Base-by-base conservation (phyloP, 192 early-diverging fungal species). In the Backusella australiensis region DNA sequence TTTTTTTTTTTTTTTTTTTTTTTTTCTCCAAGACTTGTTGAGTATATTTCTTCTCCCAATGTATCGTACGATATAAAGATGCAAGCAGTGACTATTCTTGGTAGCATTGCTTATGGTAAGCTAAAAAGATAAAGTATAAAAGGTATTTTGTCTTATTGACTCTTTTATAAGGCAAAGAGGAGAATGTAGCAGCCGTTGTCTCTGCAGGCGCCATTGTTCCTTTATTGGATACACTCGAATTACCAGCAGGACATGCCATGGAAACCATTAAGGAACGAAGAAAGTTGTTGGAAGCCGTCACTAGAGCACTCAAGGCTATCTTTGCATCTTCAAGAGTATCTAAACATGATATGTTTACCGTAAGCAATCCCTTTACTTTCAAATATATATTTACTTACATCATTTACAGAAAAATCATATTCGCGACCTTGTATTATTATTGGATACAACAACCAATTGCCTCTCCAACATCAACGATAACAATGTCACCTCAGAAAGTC, bases 61-160 rank as follows among this genome's bases (percentile, higher is more conserved):
- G 75, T 75, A 19, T 78, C 82, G 19, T 72, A 86, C 29, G 74
- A 84, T n/a, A 53, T 90, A 15, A 86, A 88, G 52, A 86, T 91
- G 3, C 89, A 92, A 78, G 87, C 89, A n/a, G 84, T 84, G 19
- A 91, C 89, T 44, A 86, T 92, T 21, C 82, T 93, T 26, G 90
- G 92, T 26, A 91, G 89, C 49, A 88, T 92, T 68, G 90, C 91
- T 42, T 89, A 90, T 83, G 91, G 89, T 90, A 81, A 49, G 17
- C 19, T 1, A 6, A 70, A 19, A 49, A 6, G 19, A 39, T 39
- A 12, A 39, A 11, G 11, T 39, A 39, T 0, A 32, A 32, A 32
- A 11, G 38, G 38, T 39, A 12, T 39, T 39, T 39, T 19, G 42
- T 17, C 1, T 12, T 44, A 44, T 44, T 44, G 15, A 44, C 42